A percentile compares a stretch with the other conserved stretches of the same genome.
These are phyloP conservation scores for Trichosporon faecale DNA, from an alignment of 1,284 basidiomycete genomes.

Conservation along the genomic window DNA sequence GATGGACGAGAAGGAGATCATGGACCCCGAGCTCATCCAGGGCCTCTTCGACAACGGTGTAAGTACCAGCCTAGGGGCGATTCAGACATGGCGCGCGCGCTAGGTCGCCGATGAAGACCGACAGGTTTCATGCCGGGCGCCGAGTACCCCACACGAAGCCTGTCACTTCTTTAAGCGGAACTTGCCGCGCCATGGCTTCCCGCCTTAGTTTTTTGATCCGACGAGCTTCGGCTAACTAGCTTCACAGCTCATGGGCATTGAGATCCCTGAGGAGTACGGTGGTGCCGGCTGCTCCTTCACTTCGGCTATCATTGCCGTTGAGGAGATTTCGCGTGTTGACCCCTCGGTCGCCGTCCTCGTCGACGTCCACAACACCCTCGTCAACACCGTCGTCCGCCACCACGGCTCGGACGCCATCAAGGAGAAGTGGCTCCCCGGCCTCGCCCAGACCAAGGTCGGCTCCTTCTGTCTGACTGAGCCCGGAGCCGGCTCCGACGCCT, in stretches of 20 bases:
- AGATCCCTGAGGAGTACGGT: conserved; percentile 77
- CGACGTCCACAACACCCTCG: conserved; percentile 97
- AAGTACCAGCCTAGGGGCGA: conserved; percentile 41
- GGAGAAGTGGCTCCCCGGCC: conserved; percentile 81
- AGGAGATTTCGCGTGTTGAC: conserved; percentile 90
- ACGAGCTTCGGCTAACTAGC: not conserved
- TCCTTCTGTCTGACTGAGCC: conserved; percentile 96
- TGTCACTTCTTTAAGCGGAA: not conserved
- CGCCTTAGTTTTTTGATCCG: not conserved
- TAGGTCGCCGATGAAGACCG: conserved; percentile 4
- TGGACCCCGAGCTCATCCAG: conserved; percentile 78
- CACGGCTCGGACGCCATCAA: conserved; percentile 82
- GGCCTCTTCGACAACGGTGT: conserved; percentile 95
- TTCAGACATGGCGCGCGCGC: not conserved
- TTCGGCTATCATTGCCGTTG: conserved; percentile 88
- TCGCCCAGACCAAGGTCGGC: conserved; percentile 78
- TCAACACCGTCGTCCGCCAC: conserved; percentile 89
- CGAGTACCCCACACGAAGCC: not conserved
- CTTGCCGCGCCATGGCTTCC: conserved; percentile 2
- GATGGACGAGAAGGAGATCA: conserved; percentile 97
- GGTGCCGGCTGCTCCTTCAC: conserved; percentile 92
- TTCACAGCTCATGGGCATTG: conserved; percentile 91
- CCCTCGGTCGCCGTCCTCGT: conserved; percentile 94
- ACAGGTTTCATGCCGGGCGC: not conserved
- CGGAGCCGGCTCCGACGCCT: conserved; percentile 91